These are phyloP conservation scores for Liquidambar formosana DNA, from an alignment of 164 flowering plant species.

Conservation along the genomic window DNA sequence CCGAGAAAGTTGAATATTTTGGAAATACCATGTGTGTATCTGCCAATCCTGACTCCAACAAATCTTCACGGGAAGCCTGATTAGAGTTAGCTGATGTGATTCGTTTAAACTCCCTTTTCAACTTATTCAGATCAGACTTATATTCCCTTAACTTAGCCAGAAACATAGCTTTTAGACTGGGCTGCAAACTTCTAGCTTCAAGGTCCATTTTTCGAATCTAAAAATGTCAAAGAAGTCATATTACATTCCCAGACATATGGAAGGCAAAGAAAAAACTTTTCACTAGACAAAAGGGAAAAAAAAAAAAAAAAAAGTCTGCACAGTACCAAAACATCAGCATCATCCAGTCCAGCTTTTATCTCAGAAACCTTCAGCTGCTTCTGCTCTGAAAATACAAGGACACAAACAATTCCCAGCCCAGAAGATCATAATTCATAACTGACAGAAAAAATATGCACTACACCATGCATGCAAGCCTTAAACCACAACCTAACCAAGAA, in stretches of 20 bases:
- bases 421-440: not conserved
- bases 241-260: not conserved
- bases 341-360: conserved; percentile 62
- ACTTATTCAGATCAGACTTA: conserved; percentile 65
- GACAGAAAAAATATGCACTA: too few relatives aligned
- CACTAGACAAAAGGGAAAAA: not conserved
- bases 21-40: conserved; percentile 46
- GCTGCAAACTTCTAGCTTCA: conserved; percentile 79
- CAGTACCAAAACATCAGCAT: conserved; percentile 69
- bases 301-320: conserved; percentile 1
- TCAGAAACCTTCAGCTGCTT: conserved; percentile 48
- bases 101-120: conserved; percentile 60
- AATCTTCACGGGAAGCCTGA: conserved; percentile 56
- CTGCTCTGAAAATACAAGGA: conserved; percentile 41
- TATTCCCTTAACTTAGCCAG: conserved; percentile 79
- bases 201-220: conserved; percentile 83
- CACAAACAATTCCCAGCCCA: not conserved
- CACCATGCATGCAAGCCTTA: too few relatives aligned
- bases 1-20: not conserved
- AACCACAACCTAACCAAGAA: too few relatives aligned
- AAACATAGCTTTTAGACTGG: conserved; percentile 59
- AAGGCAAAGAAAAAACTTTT: not conserved
- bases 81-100: conserved; percentile 35
- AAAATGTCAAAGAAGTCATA: not conserved
- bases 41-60: conserved; percentile 59